These are phyloP conservation scores for Akanthomyces uredinophilus DNA, from an alignment of 2,329 filamentous ascomycete genomes.

Conservation along the genomic window DNA sequence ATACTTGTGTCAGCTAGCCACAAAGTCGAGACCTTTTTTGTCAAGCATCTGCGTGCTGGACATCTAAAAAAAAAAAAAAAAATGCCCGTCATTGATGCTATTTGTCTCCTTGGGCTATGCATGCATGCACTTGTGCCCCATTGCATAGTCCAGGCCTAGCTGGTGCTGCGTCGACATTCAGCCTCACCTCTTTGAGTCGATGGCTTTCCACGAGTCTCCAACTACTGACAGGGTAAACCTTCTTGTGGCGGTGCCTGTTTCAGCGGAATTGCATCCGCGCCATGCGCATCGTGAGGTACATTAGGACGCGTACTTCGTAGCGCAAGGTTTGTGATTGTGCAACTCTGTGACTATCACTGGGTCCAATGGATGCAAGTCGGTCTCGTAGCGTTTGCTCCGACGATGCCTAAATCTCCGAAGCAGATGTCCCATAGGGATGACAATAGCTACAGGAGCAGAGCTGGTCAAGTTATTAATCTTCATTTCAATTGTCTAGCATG, in stretches of 20 bases:
- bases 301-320: constrained; percentile 1
- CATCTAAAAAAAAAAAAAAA: neutral
- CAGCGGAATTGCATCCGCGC: constrained; percentile 1
- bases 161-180: neutral
- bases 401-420: constrained; percentile 2
- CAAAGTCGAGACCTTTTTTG: neutral
- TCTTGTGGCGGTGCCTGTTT: too few relatives aligned
- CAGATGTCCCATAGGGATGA: too few relatives aligned
- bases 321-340: neutral
- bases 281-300: neutral
- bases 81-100: neutral
- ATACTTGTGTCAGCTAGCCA: neutral
- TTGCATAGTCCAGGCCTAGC: neutral
- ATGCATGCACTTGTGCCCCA: neutral
- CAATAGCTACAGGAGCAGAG: neutral
- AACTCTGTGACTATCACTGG: neutral
- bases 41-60: neutral
- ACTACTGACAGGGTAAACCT: too few relatives aligned
- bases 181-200: neutral
- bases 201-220: neutral
- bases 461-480: neutral
- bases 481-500: constrained; percentile 2
- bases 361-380: neutral
- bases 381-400: neutral
- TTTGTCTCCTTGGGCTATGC: neutral